Evolutionary conservation across 768 basidiomycete genomes (phyloP), one percentile per base, ranked within the genome.

Genomic region (Coprinopsis marcescibilis): DNA sequence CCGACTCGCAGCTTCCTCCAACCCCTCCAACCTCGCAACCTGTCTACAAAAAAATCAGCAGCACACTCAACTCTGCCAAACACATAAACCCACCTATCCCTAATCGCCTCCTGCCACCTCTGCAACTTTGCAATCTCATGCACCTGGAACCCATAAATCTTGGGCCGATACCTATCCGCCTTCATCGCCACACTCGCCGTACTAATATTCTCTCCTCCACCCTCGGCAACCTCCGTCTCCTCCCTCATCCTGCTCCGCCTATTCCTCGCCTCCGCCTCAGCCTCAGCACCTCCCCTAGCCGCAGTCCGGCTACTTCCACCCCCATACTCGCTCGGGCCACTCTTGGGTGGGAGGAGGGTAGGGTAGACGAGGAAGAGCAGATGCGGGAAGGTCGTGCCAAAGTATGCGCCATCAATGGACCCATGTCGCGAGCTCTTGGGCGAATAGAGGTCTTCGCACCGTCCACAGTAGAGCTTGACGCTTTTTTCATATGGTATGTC

Each of bases 401-500:
- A 99, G 68, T 95, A 99, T 1, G 96, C 96, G 23, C 96, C 95
- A 62, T 99, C 96, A 61, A 99, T 97, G 29, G 87, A 86, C 40
- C 95, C 95, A 64, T 99, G 96, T 23, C 95, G 81, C 4, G 92
- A 93, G 1, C 89, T 93, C 65, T 99, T 99, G 29, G 96, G 96
- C 0, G 89, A 91, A 67, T 98, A 99, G 56, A 99, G 84, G 67
- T 99, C 96, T 67, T 99, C 95, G 66, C 96, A 99, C 29, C 93
- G 85, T 1, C 93, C 94, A 62, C 96, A 99, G 68, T 93, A 97
- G 41, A 99, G 85, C 64, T 99, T 99, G 62, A 98, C 95, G 24
- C 92, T 93, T 69, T 98, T 99, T 63, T 96, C 90, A 65, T 96
- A 98, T 0, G 96, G 89, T n/a, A 92, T 76, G 65, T 99, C 96